These are phyloP conservation scores for Rubroboletus pulcherrimus DNA, from an alignment of 768 basidiomycete species.

Conservation along the genomic window DNA sequence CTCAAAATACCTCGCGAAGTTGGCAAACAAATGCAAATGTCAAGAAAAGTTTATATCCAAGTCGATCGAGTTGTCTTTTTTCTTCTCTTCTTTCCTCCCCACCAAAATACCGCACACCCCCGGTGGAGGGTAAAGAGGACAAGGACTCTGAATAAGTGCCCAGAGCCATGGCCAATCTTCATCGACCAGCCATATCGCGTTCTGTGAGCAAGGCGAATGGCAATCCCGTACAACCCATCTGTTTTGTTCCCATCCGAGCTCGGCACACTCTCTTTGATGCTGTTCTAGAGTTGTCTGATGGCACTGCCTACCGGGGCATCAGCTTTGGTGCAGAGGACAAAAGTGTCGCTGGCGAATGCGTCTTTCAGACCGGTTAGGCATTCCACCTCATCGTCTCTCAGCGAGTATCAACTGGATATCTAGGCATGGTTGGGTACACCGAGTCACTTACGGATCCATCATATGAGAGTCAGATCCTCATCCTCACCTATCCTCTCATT, in stretches of 20 bases:
- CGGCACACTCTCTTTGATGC: constrained; percentile 43
- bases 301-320: constrained; percentile 81
- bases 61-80: constrained; percentile 11
- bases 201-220: constrained; percentile 38
- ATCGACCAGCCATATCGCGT: constrained; percentile 44
- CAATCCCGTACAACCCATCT: constrained; percentile 34
- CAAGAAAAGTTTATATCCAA: constrained; percentile 18
- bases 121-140: constrained; percentile 50
- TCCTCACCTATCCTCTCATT: constrained; percentile 93
- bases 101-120: constrained; percentile 41
- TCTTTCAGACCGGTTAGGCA: constrained; percentile 93
- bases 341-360: constrained; percentile 95
- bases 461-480: constrained; percentile 96
- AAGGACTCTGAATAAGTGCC: constrained; percentile 10
- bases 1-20: background rate
- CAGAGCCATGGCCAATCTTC: constrained; percentile 22
- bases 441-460: constrained; percentile 98
- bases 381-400: constrained; percentile 5
- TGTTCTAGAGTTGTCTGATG: constrained; percentile 87
- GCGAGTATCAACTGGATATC: constrained; percentile 15
- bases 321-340: constrained; percentile 92
- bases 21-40: constrained; percentile 19
- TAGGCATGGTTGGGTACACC: constrained; percentile 99
- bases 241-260: constrained; percentile 27
- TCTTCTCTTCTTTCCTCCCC: constrained; percentile 44